These are phyloP conservation scores for Capsicum chinense DNA, from an alignment of 257 asterid genomes.

Conservation along the genomic window DNA sequence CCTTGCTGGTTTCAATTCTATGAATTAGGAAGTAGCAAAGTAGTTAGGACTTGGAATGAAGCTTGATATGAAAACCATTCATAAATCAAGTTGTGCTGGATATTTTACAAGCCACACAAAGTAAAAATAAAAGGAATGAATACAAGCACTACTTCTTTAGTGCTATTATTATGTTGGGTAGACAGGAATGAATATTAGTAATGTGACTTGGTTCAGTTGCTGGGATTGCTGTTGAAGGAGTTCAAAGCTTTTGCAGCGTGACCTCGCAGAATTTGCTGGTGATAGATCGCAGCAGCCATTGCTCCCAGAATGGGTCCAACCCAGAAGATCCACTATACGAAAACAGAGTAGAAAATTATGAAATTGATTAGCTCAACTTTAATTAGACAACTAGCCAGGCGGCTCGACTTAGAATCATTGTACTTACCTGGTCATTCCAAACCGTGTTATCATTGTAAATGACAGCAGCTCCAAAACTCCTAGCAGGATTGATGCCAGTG, in stretches of 20 bases:
- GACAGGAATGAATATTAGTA: not conserved
- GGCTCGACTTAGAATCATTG: not conserved
- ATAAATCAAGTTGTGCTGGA: not conserved
- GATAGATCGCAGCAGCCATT: constrained; percentile 25
- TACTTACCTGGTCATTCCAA: constrained; percentile 30
- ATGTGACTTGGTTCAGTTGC: not conserved
- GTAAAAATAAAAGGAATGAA: not conserved
- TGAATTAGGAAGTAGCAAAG: not conserved
- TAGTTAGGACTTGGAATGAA: not conserved
- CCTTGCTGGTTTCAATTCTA: not conserved
- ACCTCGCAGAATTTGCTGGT: constrained; percentile 34
- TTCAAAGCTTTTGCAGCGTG: constrained; percentile 29
- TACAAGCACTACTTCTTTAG: not conserved
- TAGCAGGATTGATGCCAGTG: constrained; percentile 31
- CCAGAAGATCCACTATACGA: constrained; percentile 36
- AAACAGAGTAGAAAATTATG: not conserved
- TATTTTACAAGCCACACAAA: not conserved
- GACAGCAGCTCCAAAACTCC: constrained; percentile 34
- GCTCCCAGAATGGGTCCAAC: constrained; percentile 40
- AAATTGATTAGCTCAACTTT: not conserved
- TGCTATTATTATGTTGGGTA: not conserved
- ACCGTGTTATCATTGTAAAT: constrained; percentile 4
- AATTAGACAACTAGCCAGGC: not conserved
- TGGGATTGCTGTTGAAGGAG: constrained; percentile 22
- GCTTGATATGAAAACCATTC: not conserved